Conservation (phyloP, 2,329 filamentous ascomycete genomes). For the Trichoderma koningiopsis region DNA sequence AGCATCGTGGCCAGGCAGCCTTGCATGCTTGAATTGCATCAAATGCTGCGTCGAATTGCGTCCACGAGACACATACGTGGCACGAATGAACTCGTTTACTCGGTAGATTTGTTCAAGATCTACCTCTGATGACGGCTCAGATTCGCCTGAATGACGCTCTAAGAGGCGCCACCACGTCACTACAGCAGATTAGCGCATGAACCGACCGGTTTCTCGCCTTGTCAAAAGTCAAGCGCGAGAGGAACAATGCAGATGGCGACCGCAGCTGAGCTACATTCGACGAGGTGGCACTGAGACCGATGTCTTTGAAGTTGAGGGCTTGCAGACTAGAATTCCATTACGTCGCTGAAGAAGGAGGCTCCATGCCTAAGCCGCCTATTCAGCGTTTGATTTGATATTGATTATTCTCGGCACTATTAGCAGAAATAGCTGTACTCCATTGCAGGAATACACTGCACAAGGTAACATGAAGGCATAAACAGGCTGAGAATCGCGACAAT, state of each 20-base stretch:
- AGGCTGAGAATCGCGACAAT: not conserved
- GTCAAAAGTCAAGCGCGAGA: not conserved
- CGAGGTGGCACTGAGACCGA: not conserved
- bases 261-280: not conserved
- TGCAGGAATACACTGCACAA: not conserved
- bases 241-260: not conserved
- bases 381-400: not conserved
- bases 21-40: not conserved
- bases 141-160: not conserved
- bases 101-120: not conserved
- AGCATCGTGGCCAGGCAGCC: not conserved
- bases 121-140: not conserved
- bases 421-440: not conserved
- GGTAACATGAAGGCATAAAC: not conserved
- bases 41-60: not conserved
- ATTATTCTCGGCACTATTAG: not conserved
- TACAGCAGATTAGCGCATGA: not conserved
- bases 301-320: not conserved
- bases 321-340: not conserved
- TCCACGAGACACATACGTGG: not conserved
- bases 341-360: not conserved
- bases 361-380: not conserved
- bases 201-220: not conserved
- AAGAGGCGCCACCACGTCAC: conserved; percentile 9
- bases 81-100: not conserved